Base-by-base conservation (phyloP, 2,329 filamentous ascomycete genomes). In the Raffaelea albimanens region DNA sequence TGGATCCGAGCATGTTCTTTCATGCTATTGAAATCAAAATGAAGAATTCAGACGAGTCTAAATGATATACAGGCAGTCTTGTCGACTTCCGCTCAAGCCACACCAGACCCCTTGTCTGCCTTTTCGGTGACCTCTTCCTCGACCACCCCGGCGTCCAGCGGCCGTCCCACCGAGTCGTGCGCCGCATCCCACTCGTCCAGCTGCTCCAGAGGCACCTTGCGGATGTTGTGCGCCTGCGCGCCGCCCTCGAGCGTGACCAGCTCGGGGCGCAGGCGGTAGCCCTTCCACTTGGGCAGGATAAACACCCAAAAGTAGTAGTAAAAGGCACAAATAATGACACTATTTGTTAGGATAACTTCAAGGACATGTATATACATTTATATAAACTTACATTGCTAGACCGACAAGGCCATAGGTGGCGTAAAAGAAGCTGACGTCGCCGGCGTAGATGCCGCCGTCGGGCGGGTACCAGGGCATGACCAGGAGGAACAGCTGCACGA, bases 381-480 rank as follows among this genome's bases (percentile, higher is more conserved):
- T 10, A 22, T 11, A 40, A 25, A 75, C 76, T 68, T 66, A 81
- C 75, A 85, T 72, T 19, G 61, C 80, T 48, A 87, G 71, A 0
- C 83, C 82, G 1, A 78, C 73, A 0, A 79, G 74, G n/a, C 74
- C 73, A 54, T 87, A 86, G 0, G 82, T 86, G 1, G 72, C 82
- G 53, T 87, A 87, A 76, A 78, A 87, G 61, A 87, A 87, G 45
- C 75, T 82, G 1, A 86, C 82, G 47, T 82, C 76, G 0, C 82
- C 82, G 0, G 73, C 77, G 31, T 74, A 72, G 0, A 66, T 66
- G 0, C 83, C 82, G 1, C 68, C 72, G 1, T 68, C 67, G 0
- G 83, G 83, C 2, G 83, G 83, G 53, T 80, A 83, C 83, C 83
- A 87, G 0, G 83, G 83, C 71, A 85, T 85, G n/a, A 80, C 69